Evolutionary conservation across 2,329 filamentous ascomycete species (phyloP), one percentile per base, ranked within the genome.

Genomic region (Arthrocladium fulminans): DNA sequence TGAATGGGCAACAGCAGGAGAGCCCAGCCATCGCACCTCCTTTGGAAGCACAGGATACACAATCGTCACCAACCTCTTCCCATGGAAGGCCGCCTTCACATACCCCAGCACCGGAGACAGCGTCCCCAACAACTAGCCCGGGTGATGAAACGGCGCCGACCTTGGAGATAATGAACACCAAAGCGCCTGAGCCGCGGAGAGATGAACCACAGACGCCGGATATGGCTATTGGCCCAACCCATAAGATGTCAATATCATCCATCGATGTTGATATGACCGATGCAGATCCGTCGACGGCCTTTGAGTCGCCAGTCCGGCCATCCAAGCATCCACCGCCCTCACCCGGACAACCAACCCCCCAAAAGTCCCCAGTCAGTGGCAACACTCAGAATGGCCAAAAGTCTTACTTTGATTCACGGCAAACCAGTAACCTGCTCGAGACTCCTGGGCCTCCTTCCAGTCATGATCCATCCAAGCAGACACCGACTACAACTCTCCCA

Each of bases 101-200:
- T 19, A 92, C 86, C 0, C 84, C 86, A 1, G 77, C 75, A 29
- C 74, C 81, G 32, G 76, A 81, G 51, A 77, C 83, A 53, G 76
- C 74, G 5, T 88, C 85, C 1, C 79, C 84, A 1, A 81, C 84
- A 56, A 88, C 85, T 1, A 88, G 84, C 57, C 81, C 84, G 1
- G 84, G 84, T 47, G 77, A 83, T 47, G 83, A 88, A 38, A 32
- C 41, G 39, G 15, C 49, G 22, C 34, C 46, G 8, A 15, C 37
- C 9, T 24, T 41, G 12, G 49, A 53, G 9, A 41, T 45, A 17
- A 46, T 29, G 27, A 56, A 57, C 22, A 25, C 38, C 13, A 25
- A 24, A 10, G 24, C 32, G n/a, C 10, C 46, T 12, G 49, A 49
- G 13, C 35, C 50, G 35, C 44, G 40, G 13, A 46, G n/a, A 39